Base-by-base conservation (phyloP, 2,329 filamentous ascomycete genomes). In the Xylaria sp. region DNA sequence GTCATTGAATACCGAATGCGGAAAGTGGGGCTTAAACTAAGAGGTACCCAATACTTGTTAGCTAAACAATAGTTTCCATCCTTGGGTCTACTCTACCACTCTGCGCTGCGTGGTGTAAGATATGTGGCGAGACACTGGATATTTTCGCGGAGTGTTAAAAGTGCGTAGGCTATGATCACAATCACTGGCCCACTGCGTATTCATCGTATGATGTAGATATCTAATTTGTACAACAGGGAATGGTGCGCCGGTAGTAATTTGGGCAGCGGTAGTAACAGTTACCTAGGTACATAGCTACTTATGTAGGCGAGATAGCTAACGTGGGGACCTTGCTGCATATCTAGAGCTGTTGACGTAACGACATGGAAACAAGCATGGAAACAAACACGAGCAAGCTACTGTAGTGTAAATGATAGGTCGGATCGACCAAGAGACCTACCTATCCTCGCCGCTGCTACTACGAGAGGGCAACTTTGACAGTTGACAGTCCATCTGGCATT, bases 1-100 rank as follows among this genome's bases (percentile, higher is more conserved):
- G 63, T 65, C 63, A 65, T 34, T 37, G 12, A 34, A 10, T 59
- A 52, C 63, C 15, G 23, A 54, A 65, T 44, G 46, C 55, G 48
- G 55, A 51, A 65, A 37, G 48, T 60, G 55, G 63, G 15, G 25
- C 34, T 20, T 15, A 28, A 3, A n/a, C 23, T 34, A 6, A 3
- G 12, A 37, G 31, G 31, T 39, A 39, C 18, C 6, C 41, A 8
- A n/a, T 15, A 15, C 31, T 55, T 37, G 9, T 18, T 55, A 55
- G 23, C 44, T 20, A 18, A 20, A 48, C 44, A 48, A 20, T 48
- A 48, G 34, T 37, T 37, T 15, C 15, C 12, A 2, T 18, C 1
- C 15, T 44, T 2, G 41, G 18, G 6, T 15, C 13, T 18, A 8
- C 18, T 46, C 6, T 46, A 4, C 8, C 8, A 37, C 18, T 46